Conservation (phyloP, 2,329 filamentous ascomycete genomes). For the Amesomyces nigricolor region DNA sequence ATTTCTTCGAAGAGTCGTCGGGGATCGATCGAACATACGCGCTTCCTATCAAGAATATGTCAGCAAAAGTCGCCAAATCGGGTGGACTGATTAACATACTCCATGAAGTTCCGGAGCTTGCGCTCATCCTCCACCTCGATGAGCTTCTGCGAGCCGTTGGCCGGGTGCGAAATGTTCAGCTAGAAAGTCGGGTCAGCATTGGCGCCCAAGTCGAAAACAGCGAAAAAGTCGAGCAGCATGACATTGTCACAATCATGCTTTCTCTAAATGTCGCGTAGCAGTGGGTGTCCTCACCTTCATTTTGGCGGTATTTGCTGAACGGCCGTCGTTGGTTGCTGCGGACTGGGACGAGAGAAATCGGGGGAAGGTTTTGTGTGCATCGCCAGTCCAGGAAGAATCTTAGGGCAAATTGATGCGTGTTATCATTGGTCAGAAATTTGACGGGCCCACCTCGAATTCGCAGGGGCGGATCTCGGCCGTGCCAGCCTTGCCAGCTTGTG, state of each 20-base stretch:
- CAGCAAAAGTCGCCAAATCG: constrained; percentile 11
- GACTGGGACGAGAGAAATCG: constrained; percentile 25
- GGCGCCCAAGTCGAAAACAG: constrained; percentile 4
- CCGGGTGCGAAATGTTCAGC: constrained; percentile 77
- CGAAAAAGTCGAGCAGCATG: not conserved
- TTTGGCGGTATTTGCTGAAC: constrained; percentile 27
- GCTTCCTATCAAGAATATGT: constrained; percentile 22
- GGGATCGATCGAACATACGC: constrained; percentile 24
- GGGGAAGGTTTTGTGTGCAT: constrained; percentile 28
- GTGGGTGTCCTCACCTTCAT: constrained; percentile 25
- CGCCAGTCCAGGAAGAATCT: constrained; percentile 17
- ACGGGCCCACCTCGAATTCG: not conserved
- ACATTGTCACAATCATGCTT: not conserved
- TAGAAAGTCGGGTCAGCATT: constrained; percentile 34
- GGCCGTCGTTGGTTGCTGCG: constrained; percentile 25
- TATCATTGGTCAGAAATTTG: constrained; percentile 19
- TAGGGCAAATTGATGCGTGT: constrained; percentile 25
- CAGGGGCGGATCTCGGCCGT: not conserved
- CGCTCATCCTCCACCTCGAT: constrained; percentile 99
- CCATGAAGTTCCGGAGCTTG: constrained; percentile 98
- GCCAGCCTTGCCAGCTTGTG: constrained; percentile 4
- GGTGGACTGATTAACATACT: constrained; percentile 53
- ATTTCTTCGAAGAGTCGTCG: constrained; percentile 7
- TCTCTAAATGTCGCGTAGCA: not conserved
- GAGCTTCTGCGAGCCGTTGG: constrained; percentile 99